Evolutionary conservation across 2,329 filamentous ascomycete genomes (phyloP).

Genomic region (Aspergillus unguis): DNA sequence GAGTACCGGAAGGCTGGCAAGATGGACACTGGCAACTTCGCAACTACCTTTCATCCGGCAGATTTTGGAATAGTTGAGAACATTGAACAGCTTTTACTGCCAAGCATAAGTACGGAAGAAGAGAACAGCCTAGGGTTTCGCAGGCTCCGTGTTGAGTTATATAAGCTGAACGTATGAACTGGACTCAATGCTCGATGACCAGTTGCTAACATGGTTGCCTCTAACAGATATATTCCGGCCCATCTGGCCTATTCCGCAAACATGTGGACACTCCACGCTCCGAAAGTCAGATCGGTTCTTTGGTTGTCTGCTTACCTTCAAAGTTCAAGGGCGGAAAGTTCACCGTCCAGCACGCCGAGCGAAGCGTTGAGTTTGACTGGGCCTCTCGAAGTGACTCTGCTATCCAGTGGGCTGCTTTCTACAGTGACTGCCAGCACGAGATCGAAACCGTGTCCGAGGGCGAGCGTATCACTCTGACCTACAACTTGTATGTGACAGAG

Average conservation of each 20-base stretch:
- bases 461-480: conserved; percentile 57
- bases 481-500: conserved; percentile 52
- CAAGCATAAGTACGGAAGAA: conserved; percentile 19
- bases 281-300: conserved; percentile 49
- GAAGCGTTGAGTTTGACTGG: conserved; percentile 29
- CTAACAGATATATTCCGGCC: conserved; percentile 49
- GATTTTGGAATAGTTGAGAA: conserved; percentile 52
- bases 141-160: conserved; percentile 52
- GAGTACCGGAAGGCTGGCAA: conserved; percentile 53
- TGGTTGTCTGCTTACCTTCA: conserved; percentile 52
- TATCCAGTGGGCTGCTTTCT: conserved; percentile 39
- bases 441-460: conserved; percentile 48
- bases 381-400: conserved; percentile 14
- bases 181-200: neutral
- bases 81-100: conserved; percentile 48
- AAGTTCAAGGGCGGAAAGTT: conserved; percentile 32
- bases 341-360: conserved; percentile 32
- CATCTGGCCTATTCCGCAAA: conserved; percentile 50
- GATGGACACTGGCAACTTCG: conserved; percentile 49
- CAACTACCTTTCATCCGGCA: conserved; percentile 51
- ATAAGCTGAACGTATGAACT: conserved; percentile 53
- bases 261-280: conserved; percentile 56
- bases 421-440: conserved; percentile 38
- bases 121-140: conserved; percentile 19
- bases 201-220: neutral